A percentile compares a stretch with the other conserved stretches of the same genome.
phyloP scores from a whole-genome alignment of 2,329 filamentous ascomycete species.

The Fusarium setosum region DNA sequence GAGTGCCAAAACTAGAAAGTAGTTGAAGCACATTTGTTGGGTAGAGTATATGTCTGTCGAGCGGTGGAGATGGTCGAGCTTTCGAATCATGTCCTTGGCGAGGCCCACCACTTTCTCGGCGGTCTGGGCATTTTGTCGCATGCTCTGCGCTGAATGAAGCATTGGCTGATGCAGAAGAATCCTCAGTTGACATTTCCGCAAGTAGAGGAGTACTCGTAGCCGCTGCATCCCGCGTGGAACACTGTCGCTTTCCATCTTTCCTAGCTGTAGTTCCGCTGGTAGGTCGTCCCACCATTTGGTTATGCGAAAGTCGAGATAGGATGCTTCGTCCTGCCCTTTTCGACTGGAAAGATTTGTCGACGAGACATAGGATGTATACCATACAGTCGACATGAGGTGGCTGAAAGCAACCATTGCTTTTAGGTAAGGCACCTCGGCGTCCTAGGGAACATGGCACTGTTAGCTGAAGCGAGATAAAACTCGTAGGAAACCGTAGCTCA shows the following conservation, averaged over 20 bases:
- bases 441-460: background rate
- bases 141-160: background rate
- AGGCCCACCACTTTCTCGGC: conserved; percentile 38
- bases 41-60: conserved; percentile 40
- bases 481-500: background rate
- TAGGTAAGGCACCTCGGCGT: background rate
- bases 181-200: background rate
- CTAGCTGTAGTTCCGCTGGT: background rate
- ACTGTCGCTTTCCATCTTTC: background rate
- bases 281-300: background rate
- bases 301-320: background rate
- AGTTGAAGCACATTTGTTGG: conserved; percentile 41
- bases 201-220: background rate
- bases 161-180: background rate
- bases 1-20: conserved; percentile 44
- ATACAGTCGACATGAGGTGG: background rate
- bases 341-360: background rate
- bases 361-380: background rate
- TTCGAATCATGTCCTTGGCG: conserved; percentile 37
- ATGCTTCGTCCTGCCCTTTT: background rate
- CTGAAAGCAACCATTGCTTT: background rate
- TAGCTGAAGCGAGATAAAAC: too few relatives aligned
- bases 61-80: conserved; percentile 36
- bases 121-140: background rate
- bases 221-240: background rate